These are phyloP conservation scores for Oenanthe javanica DNA, from an alignment of 140 eudicot genomes.

Conservation along the genomic window DNA sequence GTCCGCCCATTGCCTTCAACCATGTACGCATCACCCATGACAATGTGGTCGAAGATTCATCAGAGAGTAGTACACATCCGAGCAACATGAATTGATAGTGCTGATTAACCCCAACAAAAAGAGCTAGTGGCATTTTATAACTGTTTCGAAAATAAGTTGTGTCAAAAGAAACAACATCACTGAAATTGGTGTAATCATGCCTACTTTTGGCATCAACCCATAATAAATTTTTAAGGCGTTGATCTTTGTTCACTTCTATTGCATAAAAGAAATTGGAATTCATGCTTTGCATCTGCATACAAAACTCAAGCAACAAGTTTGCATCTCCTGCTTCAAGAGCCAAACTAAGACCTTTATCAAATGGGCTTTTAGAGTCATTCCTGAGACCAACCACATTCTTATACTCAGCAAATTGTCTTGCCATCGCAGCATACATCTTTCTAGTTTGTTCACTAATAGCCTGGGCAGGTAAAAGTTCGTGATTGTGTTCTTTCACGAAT, in stretches of 20 bases:
- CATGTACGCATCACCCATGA: constrained; percentile 76
- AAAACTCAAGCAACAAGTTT: constrained; percentile 43
- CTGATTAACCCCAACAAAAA: constrained; percentile 75
- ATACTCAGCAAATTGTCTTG: constrained; percentile 82
- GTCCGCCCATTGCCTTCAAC: constrained; percentile 72
- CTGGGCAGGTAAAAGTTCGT: constrained; percentile 81
- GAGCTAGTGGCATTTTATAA: constrained; percentile 72
- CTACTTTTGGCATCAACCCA: constrained; percentile 85
- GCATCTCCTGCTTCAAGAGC: constrained; percentile 56
- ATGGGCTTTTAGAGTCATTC: constrained; percentile 43
- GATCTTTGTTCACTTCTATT: constrained; percentile 69
- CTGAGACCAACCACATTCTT: constrained; percentile 62
- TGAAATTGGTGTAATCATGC: constrained; percentile 53
- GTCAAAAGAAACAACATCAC: constrained; percentile 74
- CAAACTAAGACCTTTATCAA: constrained; percentile 49
- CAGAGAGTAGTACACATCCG: constrained; percentile 70
- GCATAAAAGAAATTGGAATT: constrained; percentile 88
- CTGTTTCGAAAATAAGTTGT: constrained; percentile 59
- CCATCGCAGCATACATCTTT: constrained; percentile 90
- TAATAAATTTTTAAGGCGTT: constrained; percentile 53
- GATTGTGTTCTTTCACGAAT: constrained; percentile 80
- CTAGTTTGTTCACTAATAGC: constrained; percentile 88
- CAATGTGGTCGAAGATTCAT: constrained; percentile 48
- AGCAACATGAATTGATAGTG: constrained; percentile 86
- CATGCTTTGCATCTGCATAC: constrained; percentile 55